Evolutionary conservation across 2,329 filamentous ascomycete genomes (phyloP).

Genomic region (Dryadomyces quercivorus): DNA sequence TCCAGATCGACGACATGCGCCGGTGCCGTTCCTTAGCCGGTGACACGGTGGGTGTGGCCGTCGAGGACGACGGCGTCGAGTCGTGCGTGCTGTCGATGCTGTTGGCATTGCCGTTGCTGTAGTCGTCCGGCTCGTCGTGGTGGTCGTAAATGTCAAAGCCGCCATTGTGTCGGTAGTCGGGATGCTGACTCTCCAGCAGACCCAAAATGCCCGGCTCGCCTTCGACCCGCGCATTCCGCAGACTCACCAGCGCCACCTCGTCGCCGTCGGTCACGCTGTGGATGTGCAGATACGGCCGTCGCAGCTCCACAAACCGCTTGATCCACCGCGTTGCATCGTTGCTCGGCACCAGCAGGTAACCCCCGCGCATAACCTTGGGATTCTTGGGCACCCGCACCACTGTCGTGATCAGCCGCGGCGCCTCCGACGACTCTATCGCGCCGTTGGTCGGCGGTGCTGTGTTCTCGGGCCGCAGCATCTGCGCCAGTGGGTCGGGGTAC

Average conservation of each 20-base stretch:
- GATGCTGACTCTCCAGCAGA: constrained; percentile 41
- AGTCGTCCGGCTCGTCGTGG: not conserved
- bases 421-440: constrained; percentile 31
- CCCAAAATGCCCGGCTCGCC: constrained; percentile 79
- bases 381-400: constrained; percentile 74
- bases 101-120: constrained; percentile 12
- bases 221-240: constrained; percentile 83
- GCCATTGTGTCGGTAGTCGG: constrained; percentile 8
- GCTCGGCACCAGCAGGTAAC: constrained; percentile 77
- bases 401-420: constrained; percentile 59
- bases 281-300: constrained; percentile 83
- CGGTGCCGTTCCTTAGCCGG: constrained; percentile 27
- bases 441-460: constrained; percentile 60
- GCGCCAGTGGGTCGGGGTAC: constrained; percentile 42
- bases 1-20: constrained; percentile 44
- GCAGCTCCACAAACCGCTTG: constrained; percentile 83
- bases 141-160: constrained; percentile 9
- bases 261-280: constrained; percentile 79
- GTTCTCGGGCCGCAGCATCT: constrained; percentile 46
- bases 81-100: not conserved
- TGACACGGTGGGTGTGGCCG: not conserved
- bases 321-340: constrained; percentile 76
- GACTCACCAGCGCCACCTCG: constrained; percentile 77
- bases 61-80: not conserved
- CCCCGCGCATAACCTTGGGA: constrained; percentile 67